These are phyloP conservation scores for Diaporthe capsici DNA, from an alignment of 2,329 filamentous ascomycete genomes.

Conservation along the genomic window DNA sequence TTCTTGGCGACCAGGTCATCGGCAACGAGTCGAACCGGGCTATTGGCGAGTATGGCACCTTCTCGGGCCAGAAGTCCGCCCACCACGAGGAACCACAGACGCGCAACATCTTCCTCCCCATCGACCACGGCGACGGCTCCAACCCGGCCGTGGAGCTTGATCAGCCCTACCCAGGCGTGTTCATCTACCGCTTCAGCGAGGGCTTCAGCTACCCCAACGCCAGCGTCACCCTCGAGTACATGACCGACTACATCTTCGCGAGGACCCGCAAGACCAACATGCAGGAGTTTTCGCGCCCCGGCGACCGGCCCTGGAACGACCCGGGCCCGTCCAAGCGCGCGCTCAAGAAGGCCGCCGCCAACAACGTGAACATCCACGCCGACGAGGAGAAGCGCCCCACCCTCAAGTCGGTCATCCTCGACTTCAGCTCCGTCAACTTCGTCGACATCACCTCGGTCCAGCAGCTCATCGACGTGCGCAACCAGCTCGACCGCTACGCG, in stretches of 20 bases:
- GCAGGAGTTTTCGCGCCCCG: constrained; percentile 72
- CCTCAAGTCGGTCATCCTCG: constrained; percentile 83
- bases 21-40: constrained; percentile 68
- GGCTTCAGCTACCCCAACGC: constrained; percentile 98
- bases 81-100: constrained; percentile 61
- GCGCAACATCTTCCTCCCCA: constrained; percentile 88
- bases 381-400: constrained; percentile 46
- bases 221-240: constrained; percentile 86
- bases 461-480: constrained; percentile 92
- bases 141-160: constrained; percentile 87
- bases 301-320: constrained; percentile 96
- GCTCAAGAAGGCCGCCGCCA: constrained; percentile 47
- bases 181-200: constrained; percentile 95
- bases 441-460: constrained; percentile 95
- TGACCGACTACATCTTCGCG: constrained; percentile 76
- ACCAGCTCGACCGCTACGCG: constrained; percentile 90
- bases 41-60: constrained; percentile 69
- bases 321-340: constrained; percentile 76
- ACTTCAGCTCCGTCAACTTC: constrained; percentile 94
- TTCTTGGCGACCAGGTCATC: constrained; percentile 81
- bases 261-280: constrained; percentile 84
- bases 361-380: constrained; percentile 43
- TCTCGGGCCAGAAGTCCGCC: constrained; percentile 53
- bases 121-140: constrained; percentile 89
- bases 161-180: constrained; percentile 89